Evolutionary conservation across 768 basidiomycete species (phyloP).

Genomic region (Trametes punicea): DNA sequence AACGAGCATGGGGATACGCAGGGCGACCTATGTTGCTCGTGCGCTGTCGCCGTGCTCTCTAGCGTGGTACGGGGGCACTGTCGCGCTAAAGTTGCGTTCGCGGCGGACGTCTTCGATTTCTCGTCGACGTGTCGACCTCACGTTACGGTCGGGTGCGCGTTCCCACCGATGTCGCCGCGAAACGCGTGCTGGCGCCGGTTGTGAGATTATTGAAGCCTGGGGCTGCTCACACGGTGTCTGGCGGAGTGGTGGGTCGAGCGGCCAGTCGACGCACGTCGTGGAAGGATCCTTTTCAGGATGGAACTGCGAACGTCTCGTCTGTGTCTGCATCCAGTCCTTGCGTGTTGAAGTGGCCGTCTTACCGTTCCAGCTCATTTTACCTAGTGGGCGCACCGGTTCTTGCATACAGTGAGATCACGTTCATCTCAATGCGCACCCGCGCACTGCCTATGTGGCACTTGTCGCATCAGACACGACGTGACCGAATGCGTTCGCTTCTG

Average conservation of each 20-base stretch:
- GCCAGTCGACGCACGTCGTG: too few species aligned
- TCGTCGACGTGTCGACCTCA: not conserved
- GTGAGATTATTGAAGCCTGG: not conserved
- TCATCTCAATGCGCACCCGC: too few species aligned
- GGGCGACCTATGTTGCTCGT: not conserved
- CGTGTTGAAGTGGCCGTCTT: too few species aligned
- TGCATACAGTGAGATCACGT: too few species aligned
- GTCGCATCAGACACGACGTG: too few species aligned
- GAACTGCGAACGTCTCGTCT: too few species aligned
- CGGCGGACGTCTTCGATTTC: not conserved
- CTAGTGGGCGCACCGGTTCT: too few species aligned
- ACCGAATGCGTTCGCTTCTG: too few species aligned
- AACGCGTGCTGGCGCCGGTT: not conserved
- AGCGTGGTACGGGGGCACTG: not conserved
- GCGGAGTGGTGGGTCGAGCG: not conserved
- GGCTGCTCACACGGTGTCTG: not conserved
- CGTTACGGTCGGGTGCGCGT: not conserved
- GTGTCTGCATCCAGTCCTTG: too few species aligned
- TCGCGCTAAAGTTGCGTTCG: not conserved
- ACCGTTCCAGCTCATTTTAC: too few species aligned
- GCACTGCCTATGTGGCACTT: too few species aligned
- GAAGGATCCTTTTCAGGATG: too few species aligned
- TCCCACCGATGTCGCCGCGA: conserved; percentile 5
- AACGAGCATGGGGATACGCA: not conserved
- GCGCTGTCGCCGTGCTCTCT: not conserved